Evolutionary conservation across 306 rosid species (phyloP), one percentile per base, ranked within the genome.

Genomic region (Calophaca sinica): DNA sequence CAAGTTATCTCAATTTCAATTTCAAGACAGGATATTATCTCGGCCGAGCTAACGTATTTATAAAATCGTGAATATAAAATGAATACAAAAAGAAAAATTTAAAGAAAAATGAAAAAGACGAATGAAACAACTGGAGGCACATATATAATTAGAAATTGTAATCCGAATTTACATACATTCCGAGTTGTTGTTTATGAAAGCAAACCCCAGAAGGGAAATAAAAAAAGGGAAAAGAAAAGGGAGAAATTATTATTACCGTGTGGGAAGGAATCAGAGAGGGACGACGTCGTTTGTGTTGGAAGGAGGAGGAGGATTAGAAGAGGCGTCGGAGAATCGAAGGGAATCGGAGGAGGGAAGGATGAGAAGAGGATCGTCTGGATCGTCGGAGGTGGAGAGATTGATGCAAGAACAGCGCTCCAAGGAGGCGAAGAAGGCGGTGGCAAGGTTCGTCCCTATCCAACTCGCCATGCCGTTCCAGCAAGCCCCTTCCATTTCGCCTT

Each of bases 401-500:
- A 90, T 82, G 70, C 90, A 88, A 41, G 88, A 88, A 70, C 85
- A 90, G 2, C 91, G 89, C 32, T 86, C 93, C 6, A 90, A 74
- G 50, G 96, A 88, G 28, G 90, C 78, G 77, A 88, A 85, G 90
- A 90, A 88, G 33, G 87, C 93, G 0, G 87, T 55, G 2, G 93
- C 91, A 0, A 88, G 49, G 45, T 79, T 88, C 31, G 81, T 62
- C 7, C 90, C 89, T 9, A 88, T 41, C 92, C 88, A 84, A 65
- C 59, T 73, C 4, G 89, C 90, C 76, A 80, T 61, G 10, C 77
- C 85, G 63, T 84, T 82, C 64, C 84, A 82, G 51, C 86, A 72
- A 39, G 78, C 72, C 12, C 81, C 67, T 55, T 66, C 80, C 55
- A 14, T 80, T 5, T 9, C 63, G 0, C 32, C 51, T 0, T 28